Conservation (phyloP, 2,329 filamentous ascomycete species). For the Penicillium vulpinum region DNA sequence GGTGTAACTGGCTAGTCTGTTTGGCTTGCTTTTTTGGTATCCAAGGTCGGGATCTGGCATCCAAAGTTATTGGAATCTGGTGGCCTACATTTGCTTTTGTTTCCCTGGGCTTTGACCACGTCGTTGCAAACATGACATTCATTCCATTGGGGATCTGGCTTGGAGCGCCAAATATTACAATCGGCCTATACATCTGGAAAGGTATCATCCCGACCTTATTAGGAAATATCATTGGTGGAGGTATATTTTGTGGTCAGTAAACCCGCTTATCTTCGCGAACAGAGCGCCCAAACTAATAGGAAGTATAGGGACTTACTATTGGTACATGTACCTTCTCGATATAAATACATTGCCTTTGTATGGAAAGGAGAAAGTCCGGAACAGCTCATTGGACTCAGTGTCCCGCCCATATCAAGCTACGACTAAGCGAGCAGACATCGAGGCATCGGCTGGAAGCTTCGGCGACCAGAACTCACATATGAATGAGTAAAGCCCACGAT, state of each 20-base stretch:
- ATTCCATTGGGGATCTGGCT: constrained; percentile 55
- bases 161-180: constrained; percentile 45
- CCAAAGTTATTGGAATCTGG: constrained; percentile 59
- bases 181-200: constrained; percentile 59
- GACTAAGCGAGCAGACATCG: neutral
- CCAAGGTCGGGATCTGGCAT: constrained; percentile 53
- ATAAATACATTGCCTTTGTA: constrained; percentile 19
- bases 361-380: constrained; percentile 7
- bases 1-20: constrained; percentile 61
- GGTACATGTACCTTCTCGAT: constrained; percentile 48
- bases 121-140: constrained; percentile 60
- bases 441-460: neutral
- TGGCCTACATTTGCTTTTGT: constrained; percentile 59
- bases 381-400: neutral
- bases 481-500: neutral
- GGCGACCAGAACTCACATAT: neutral
- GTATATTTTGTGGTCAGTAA: constrained; percentile 50
- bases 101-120: constrained; percentile 56
- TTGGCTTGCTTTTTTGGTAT: constrained; percentile 50
- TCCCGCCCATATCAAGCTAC: neutral
- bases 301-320: constrained; percentile 43
- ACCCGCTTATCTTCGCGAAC: neutral
- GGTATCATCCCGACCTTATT: constrained; percentile 55
- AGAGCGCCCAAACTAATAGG: neutral
- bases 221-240: constrained; percentile 57